phyloP scores from a whole-genome alignment of 495 filamentous ascomycete species.

The Xylaria intraflava region DNA sequence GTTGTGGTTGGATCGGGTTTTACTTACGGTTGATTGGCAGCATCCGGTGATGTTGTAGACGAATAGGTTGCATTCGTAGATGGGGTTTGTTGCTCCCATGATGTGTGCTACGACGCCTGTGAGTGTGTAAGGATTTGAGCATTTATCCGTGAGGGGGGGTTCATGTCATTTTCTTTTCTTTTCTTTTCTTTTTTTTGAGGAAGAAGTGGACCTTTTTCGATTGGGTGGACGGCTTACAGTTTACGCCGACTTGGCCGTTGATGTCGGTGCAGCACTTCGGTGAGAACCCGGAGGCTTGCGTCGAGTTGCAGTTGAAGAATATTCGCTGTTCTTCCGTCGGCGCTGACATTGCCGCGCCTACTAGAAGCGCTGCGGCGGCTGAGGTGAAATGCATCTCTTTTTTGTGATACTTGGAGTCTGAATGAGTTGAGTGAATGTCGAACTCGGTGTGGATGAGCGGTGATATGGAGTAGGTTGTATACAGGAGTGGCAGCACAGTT shows the following conservation, averaged over 20 bases:
- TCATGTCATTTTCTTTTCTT: no score
- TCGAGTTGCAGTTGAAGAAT: conserved; percentile 20
- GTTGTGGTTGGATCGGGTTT: background rate
- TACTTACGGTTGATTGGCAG: conserved; percentile 25
- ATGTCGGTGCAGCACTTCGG: conserved; percentile 25
- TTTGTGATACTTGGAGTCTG: background rate
- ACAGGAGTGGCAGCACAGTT: background rate
- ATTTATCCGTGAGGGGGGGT: no score
- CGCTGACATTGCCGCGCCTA: conserved; percentile 15
- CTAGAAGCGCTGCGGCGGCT: conserved; percentile 6
- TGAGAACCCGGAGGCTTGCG: conserved; percentile 14
- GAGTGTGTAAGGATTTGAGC: background rate
- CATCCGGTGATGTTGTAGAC: conserved; percentile 29
- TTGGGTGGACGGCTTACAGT: conserved; percentile 17
- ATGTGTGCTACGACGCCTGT: conserved; percentile 21
- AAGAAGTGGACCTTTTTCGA: no score
- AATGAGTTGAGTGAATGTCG: background rate
- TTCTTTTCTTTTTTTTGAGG: no score
- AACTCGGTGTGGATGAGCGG: background rate
- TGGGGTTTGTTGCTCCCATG: conserved; percentile 19
- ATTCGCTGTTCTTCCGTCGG: conserved; percentile 6
- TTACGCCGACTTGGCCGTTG: conserved; percentile 23
- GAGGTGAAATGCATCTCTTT: conserved; percentile 6
- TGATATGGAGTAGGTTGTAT: no score
- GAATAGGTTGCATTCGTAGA: conserved; percentile 24